Evolutionary conservation across 2,329 filamentous ascomycete genomes (phyloP).

Genomic region (Talaromyces verruculosus): DNA sequence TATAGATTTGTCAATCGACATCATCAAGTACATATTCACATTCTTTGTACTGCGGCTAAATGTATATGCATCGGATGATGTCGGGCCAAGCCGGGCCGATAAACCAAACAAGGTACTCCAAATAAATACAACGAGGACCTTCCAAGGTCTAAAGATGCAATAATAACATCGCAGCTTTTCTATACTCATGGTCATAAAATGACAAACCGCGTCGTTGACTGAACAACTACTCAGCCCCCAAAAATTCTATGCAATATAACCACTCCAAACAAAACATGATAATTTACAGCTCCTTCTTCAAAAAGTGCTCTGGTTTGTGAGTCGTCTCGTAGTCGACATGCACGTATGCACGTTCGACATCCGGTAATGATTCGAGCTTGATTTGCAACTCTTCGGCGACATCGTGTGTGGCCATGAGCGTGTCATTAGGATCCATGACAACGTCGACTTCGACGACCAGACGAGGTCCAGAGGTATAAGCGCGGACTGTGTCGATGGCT

Average conservation of each 20-base stretch:
- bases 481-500: constrained; percentile 91
- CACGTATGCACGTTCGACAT: constrained; percentile 91
- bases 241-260: neutral
- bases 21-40: neutral
- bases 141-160: neutral
- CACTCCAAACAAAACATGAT: neutral
- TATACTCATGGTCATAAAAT: neutral
- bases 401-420: constrained; percentile 80
- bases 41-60: neutral
- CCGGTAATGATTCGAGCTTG: constrained; percentile 87
- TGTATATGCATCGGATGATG: constrained; percentile 4
- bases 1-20: neutral
- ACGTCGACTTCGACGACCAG: constrained; percentile 95
- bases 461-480: constrained; percentile 84
- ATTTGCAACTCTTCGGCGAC: constrained; percentile 91
- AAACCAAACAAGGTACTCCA: neutral
- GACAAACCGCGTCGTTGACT: neutral
- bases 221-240: neutral
- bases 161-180: neutral
- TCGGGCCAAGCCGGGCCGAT: constrained; percentile 1
- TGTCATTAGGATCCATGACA: constrained; percentile 78
- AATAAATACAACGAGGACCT: neutral
- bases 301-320: constrained; percentile 83
- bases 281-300: constrained; percentile 61
- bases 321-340: constrained; percentile 97